Base-by-base conservation (phyloP, 331 rosid species). In the Malus hybrid region DNA sequence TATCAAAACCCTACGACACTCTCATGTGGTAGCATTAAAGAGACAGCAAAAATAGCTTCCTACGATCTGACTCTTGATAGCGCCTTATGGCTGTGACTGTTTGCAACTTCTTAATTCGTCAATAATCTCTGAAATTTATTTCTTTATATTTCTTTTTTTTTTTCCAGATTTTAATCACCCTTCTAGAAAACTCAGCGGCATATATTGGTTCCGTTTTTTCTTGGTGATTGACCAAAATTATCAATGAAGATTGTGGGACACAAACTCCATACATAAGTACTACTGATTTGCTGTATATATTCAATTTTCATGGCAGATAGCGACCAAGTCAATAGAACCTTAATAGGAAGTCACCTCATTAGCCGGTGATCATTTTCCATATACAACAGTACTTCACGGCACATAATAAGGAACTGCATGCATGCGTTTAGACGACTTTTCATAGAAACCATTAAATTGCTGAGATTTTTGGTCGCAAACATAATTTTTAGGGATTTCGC, bases 11-110 rank as follows among this genome's bases (percentile, higher is more conserved):
- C 59, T 65, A 65, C 32, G 78, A 65, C 84, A 65, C 65, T 36
- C 55, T 76, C 84, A 81, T 76, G 84, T 81, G 80, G 84, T 56
- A 31, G 84, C 80, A 76, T 80, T 80, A 8, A 80, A 60, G 71
- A 60, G 65, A 75, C 72, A 33, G 15, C 78, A 55, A 79, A 79
- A 56, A 28, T 33, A 50, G 34, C 54, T 59, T 19, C 19, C 20
- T 46, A 19, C 7, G 34, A 32, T 62, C 65, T 63, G 76, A 70
- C 67, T 70, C 76, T 72, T 12, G 12, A 12, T 27, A 22, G 68
- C 6, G 13, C 27, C 50, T n/a, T 46, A 4, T 71, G 14, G 20
- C 27, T 56, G 15, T 67, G 55, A 11, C 32, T 39, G 6, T 32
- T 67, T 61, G 59, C 29, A 73, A 11, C 42, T 4, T 59, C 29